Evolutionary conservation across 768 basidiomycete genomes (phyloP).

Genomic region (Exsudoporus frostii): DNA sequence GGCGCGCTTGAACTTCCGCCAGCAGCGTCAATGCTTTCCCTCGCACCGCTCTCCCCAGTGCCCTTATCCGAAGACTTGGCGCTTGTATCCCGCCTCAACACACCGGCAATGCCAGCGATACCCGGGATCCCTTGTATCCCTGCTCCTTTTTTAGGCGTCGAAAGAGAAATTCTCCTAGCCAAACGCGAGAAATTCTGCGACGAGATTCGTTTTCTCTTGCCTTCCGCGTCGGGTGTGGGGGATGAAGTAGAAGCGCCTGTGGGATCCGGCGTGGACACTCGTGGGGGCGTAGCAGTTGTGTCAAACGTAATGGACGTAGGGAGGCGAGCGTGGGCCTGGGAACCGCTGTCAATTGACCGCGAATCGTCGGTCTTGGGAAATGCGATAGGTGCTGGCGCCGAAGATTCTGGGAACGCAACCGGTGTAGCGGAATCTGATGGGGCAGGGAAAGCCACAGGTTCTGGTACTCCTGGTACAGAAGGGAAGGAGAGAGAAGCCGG

Average conservation of each 20-base stretch:
- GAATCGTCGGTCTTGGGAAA: constrained; percentile 42
- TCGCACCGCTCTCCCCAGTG: constrained; percentile 19
- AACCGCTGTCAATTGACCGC: constrained; percentile 28
- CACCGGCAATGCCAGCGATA: constrained; percentile 28
- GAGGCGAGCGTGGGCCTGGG: constrained; percentile 25
- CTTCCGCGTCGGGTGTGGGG: constrained; percentile 66
- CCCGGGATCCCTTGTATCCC: constrained; percentile 41
- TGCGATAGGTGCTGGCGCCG: constrained; percentile 32
- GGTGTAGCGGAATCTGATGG: constrained; percentile 18
- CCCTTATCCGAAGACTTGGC: constrained; percentile 43
- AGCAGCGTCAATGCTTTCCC: constrained; percentile 16
- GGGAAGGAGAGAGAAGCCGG: constrained; percentile 34
- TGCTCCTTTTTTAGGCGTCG: constrained; percentile 53
- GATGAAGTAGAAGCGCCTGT: constrained; percentile 54
- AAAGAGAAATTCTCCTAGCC: constrained; percentile 69
- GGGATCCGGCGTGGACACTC: constrained; percentile 70
- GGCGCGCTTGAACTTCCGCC: constrained; percentile 35
- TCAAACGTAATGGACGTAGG: constrained; percentile 60
- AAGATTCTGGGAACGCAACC: constrained; percentile 36
- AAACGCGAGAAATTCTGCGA: constrained; percentile 85
- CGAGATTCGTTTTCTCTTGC: constrained; percentile 76
- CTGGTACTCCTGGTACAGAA: constrained; percentile 19
- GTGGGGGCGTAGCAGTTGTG: constrained; percentile 51
- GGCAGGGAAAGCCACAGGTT: constrained; percentile 6
- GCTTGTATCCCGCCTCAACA: constrained; percentile 30